Conservation (phyloP, 805 yeast species). For the Zygoascus tannicola region DNA sequence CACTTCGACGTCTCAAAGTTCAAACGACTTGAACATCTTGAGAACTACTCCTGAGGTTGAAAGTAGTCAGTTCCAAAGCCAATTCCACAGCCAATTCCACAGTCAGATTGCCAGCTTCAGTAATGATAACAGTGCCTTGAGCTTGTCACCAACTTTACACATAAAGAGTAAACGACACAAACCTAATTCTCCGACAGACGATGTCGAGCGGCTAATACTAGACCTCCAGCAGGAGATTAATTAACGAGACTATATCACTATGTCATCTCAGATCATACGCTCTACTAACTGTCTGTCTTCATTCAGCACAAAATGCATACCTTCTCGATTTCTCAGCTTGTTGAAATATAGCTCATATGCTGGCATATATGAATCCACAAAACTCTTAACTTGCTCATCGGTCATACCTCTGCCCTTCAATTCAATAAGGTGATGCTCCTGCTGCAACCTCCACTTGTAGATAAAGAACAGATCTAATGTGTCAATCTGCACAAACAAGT, state of each 20-base stretch:
- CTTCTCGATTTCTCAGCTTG: constrained; percentile 8
- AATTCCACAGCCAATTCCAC: no score
- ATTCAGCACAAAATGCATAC: constrained; percentile 10
- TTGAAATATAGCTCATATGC: constrained; percentile 54
- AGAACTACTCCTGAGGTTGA: no score
- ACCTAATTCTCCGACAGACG: background rate
- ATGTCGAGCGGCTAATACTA: background rate
- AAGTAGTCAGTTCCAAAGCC: no score
- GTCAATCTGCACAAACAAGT: constrained; percentile 51
- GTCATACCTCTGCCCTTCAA: constrained; percentile 69
- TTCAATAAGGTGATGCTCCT: constrained; percentile 52
- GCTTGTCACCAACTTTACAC: no score
- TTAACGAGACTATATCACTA: background rate
- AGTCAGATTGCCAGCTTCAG: no score
- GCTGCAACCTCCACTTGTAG: constrained; percentile 68
- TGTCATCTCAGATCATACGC: background rate
- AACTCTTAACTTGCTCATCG: constrained; percentile 53
- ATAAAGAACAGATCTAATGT: constrained; percentile 56
- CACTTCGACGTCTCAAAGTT: no score
- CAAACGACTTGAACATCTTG: no score
- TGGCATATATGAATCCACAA: constrained; percentile 83
- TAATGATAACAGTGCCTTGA: no score
- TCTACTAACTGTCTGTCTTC: constrained; percentile 7
- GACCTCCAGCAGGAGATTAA: background rate
- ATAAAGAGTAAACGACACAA: no score